Evolutionary conservation across 768 basidiomycete species (phyloP), one percentile per base, ranked within the genome.

Genomic region (Boletus pseudopeckii): DNA sequence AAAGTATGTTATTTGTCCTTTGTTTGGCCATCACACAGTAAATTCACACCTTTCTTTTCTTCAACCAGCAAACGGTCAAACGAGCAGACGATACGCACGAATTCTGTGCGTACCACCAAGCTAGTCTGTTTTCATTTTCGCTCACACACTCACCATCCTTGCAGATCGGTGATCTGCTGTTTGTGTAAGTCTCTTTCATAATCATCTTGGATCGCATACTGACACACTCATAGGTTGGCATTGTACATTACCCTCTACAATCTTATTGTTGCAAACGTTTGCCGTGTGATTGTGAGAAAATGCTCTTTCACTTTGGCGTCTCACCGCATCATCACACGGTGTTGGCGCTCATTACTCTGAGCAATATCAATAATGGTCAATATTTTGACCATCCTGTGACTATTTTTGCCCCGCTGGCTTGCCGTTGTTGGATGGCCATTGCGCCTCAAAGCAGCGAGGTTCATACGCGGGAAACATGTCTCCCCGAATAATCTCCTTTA

Each of bases 51-150:
- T 62, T 66, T 68, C 69, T 68, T 65, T 66, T 61, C 45, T 48
- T 64, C 60, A 70, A 60, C 68, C 77, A 97, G 94, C 88, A 93
- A 88, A 90, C 87, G 33, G 92, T 98, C 83, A 98, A 98, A 79
- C 83, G 90, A 64, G 82, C 84, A 39, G 92, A 98, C 76, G 96
- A 98, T 66, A 98, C 93, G 28, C 90, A 90, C 74, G 96, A 97
- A 59, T 99, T 99, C 72, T 99, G 94, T 86, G 64, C 67, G 84
- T 88, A 38, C 39, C 43, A 20, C 26, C 38, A n/a, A 40, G 22
- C 30, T 37, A 24, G 43, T 28, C 43, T 46, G 22, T 49, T 14
- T 18, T 39, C 13, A 36, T 51, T 3, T 41, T 57, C n/a, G 18
- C 56, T 58, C 22, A 67, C 42, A n/a, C 32, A 36, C 15, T 7